Evolutionary conservation across 1,139 yeast genomes (phyloP).

Genomic region (Eremothecium coryli): DNA sequence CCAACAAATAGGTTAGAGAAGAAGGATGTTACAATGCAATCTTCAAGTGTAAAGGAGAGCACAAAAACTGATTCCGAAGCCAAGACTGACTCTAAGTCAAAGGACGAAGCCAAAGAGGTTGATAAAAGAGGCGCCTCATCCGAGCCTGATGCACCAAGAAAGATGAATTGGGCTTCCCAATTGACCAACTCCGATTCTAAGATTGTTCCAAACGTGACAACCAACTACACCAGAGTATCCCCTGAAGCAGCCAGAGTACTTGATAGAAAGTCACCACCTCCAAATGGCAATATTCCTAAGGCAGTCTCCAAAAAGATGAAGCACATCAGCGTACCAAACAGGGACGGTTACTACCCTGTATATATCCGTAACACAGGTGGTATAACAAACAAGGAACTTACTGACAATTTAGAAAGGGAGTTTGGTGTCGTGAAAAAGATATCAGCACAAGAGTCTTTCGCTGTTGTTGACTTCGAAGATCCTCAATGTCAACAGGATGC

Average conservation of each 20-base stretch:
- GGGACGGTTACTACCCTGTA: slow-evolving; percentile 27
- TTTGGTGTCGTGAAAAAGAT: slow-evolving; percentile 28
- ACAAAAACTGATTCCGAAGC: slow-evolving; percentile 9
- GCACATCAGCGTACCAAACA: slow-evolving; percentile 22
- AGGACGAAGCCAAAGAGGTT: slow-evolving; percentile 2
- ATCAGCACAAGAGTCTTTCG: slow-evolving; percentile 26
- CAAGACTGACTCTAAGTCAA: slow-evolving; percentile 10
- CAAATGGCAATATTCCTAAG: slow-evolving; percentile 11
- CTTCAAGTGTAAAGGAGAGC: slow-evolving; percentile 14
- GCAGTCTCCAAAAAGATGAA: slow-evolving; percentile 18
- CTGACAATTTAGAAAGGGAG: slow-evolving; percentile 18
- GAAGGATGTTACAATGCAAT: no score
- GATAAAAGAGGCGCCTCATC: slow-evolving; percentile 1
- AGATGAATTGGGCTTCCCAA: slow-evolving; percentile 11
- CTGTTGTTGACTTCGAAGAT: slow-evolving; percentile 28
- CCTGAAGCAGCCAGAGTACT: slow-evolving; percentile 5
- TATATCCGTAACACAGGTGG: slow-evolving; percentile 27
- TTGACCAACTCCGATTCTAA: slow-evolving; percentile 10
- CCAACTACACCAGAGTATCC: slow-evolving; percentile 10
- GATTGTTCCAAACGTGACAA: slow-evolving; percentile 9
- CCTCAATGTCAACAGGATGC: slow-evolving; percentile 27
- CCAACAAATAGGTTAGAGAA: no score
- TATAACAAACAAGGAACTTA: slow-evolving; percentile 21
- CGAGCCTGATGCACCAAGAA: slow-evolving; percentile 6
- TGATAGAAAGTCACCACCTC: slow-evolving; percentile 10